Base-by-base conservation (phyloP, 169 alveolate species). In the Cryptosporidium tyzzeri region DNA sequence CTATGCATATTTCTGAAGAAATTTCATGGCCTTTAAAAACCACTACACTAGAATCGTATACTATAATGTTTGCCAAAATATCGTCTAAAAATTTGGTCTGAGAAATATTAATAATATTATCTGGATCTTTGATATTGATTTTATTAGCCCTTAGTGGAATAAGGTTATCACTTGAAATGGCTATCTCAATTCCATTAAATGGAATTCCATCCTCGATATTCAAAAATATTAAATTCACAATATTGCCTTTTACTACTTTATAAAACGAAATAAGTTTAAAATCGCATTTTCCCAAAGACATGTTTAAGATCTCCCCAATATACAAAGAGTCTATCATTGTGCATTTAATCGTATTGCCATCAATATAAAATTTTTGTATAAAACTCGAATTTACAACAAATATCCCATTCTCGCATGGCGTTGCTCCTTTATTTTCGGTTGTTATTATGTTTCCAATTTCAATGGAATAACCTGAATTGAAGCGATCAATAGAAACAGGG, bases 131-230 rank as follows among this genome's bases (percentile, higher is more conserved):
- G 9, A 73, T n/a, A 31, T 31, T 53, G 14, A 59, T 31, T 73
- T 33, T 29, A 3, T 23, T 37, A 31, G 21, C 10, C 16, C 55
- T 51, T 53, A 73, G 8, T n/a, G 70, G 86, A 33, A 58, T 51
- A 58, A 73, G 58, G n/a, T 44, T 39, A 16, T 31, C 33, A 55
- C n/a, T 59, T 33, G 86, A 73, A 58, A 73, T 73, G 14, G 33
- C n/a, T 29, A 73, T 31, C 55, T 73, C 71, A 55, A 73, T 1
- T 33, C 26, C 35, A 58, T 33, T 18, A 39, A 35, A 35, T 65
- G 55, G 21, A 8, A 37, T 10, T 23, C 35, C 26, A 18, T 71
- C 31, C 3, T 35, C 29, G 8, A 26, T 71, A 18, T 7, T 50
- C 48, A 71, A 39, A 35, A 53, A 73, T 73, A 65, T 39, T 14